Evolutionary conservation across 2,329 filamentous ascomycete species (phyloP).

Genomic region (Colletotrichum musicola): DNA sequence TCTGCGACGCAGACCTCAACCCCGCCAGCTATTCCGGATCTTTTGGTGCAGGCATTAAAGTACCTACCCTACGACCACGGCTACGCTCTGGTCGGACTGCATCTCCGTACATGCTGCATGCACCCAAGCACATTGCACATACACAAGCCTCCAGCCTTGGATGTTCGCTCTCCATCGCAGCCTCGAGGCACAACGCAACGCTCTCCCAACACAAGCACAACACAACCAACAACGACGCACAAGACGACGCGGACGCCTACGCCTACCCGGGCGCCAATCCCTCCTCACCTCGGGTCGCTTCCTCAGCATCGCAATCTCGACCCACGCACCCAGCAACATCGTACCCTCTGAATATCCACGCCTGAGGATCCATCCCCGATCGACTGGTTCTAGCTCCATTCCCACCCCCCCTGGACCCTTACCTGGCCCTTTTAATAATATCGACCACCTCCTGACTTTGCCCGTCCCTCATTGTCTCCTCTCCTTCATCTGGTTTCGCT

Average conservation of each 20-base stretch:
- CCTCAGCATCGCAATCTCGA: slow-evolving; percentile 39
- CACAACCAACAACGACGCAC: slow-evolving; percentile 25
- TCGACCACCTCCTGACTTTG: slow-evolving; percentile 43
- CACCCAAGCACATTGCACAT: slow-evolving; percentile 22
- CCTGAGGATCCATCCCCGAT: slow-evolving; percentile 41
- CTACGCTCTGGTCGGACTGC: slow-evolving; percentile 22
- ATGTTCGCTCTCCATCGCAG: slow-evolving; percentile 23
- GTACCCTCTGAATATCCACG: slow-evolving; percentile 34
- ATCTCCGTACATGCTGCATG: slow-evolving; percentile 22
- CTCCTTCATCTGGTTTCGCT: slow-evolving; percentile 41
- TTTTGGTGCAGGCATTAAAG: slow-evolving; percentile 19
- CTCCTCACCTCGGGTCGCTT: slow-evolving; percentile 33
- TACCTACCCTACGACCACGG: slow-evolving; percentile 7
- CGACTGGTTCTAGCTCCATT: slow-evolving; percentile 42
- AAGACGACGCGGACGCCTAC: background rate
- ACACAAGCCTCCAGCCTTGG: slow-evolving; percentile 6
- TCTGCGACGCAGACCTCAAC: slow-evolving; percentile 30
- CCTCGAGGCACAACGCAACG: slow-evolving; percentile 8
- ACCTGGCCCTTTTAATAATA: slow-evolving; percentile 44
- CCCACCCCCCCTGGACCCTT: slow-evolving; percentile 39
- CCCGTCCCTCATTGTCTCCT: slow-evolving; percentile 44
- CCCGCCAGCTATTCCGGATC: slow-evolving; percentile 15
- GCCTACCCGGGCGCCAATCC: slow-evolving; percentile 28
- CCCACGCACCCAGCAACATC: slow-evolving; percentile 37
- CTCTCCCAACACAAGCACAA: slow-evolving; percentile 13